Conservation (phyloP, 164 flowering plant genomes). For the Akebia trifoliata region DNA sequence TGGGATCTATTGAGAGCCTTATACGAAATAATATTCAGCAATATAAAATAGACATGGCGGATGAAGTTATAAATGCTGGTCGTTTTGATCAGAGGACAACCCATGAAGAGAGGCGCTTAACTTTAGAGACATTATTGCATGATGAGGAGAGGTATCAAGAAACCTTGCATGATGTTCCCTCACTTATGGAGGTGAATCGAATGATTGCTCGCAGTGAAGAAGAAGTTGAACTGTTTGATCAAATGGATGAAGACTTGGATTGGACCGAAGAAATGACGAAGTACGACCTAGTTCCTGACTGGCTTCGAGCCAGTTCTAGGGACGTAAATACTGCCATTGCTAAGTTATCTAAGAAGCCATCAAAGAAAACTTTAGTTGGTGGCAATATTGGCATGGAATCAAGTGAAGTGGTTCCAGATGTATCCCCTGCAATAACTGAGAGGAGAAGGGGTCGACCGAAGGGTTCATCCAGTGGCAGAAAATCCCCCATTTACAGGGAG, state of each 20-base stretch:
- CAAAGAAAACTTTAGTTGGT: constrained; percentile 37
- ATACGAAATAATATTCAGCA: constrained; percentile 97
- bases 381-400: constrained; percentile 37
- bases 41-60: constrained; percentile 99
- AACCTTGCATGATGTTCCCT: constrained; percentile 91
- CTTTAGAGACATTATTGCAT: constrained; percentile 86
- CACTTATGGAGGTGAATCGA: constrained; percentile 90
- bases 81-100: constrained; percentile 99
- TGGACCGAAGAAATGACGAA: constrained; percentile 84
- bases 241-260: constrained; percentile 94
- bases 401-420: constrained; percentile 42
- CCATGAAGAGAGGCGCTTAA: constrained; percentile 93
- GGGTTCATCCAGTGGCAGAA: constrained; percentile 37
- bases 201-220: constrained; percentile 97
- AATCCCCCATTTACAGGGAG: constrained; percentile 62
- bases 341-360: constrained; percentile 70
- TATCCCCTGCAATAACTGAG: constrained; percentile 41
- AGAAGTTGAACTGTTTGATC: constrained; percentile 92
- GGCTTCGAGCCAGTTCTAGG: constrained; percentile 78
- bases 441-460: constrained; percentile 83
- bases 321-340: constrained; percentile 78
- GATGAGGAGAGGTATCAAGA: constrained; percentile 98
- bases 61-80: constrained; percentile 99
- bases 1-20: constrained; percentile 97
- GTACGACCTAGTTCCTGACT: constrained; percentile 85